Conservation (phyloP, 805 yeast genomes). For the Tanozyma kutaoensis region DNA sequence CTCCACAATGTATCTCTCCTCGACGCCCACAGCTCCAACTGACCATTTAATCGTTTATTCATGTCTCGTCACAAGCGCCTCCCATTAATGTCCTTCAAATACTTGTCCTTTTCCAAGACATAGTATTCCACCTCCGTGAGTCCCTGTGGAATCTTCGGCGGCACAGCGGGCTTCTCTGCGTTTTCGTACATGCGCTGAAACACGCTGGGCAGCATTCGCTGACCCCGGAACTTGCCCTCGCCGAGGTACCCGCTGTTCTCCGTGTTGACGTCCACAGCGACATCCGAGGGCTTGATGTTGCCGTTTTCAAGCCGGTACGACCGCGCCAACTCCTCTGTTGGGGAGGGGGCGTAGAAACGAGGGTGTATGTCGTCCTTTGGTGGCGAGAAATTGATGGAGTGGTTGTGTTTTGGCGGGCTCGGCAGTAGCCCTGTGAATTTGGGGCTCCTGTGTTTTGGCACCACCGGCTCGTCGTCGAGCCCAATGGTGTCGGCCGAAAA, state of each 20-base stretch:
- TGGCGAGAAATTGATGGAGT: conserved; percentile 2
- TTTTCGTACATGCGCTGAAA: conserved; percentile 16
- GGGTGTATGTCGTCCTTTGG: conserved; percentile 17
- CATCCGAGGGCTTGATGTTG: conserved; percentile 7
- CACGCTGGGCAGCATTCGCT: conserved; percentile 12
- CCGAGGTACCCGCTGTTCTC: conserved; percentile 27
- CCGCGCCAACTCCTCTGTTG: conserved; percentile 24
- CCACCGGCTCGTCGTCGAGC: conserved; percentile 8
- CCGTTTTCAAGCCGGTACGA: conserved; percentile 12
- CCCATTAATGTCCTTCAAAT: conserved; percentile 25
- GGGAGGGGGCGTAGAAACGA: conserved; percentile 32
- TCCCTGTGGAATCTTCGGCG: conserved; percentile 31
- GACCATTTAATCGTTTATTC: too few relatives aligned
- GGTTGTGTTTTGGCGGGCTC: too few relatives aligned
- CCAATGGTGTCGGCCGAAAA: conserved; percentile 29
- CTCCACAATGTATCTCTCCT: too few relatives aligned
- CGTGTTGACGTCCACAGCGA: conserved; percentile 15
- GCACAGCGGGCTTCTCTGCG: conserved; percentile 24
- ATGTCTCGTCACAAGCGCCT: conserved; percentile 8
- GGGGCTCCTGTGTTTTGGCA: too few relatives aligned
- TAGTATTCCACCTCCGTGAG: conserved; percentile 28
- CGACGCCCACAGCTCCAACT: too few relatives aligned
- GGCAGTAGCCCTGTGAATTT: too few relatives aligned
- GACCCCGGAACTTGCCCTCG: conserved; percentile 17
- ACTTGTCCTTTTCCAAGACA: conserved; percentile 25